Base-by-base conservation (phyloP, 2,329 filamentous ascomycete species). In the Botrytis tulipae region DNA sequence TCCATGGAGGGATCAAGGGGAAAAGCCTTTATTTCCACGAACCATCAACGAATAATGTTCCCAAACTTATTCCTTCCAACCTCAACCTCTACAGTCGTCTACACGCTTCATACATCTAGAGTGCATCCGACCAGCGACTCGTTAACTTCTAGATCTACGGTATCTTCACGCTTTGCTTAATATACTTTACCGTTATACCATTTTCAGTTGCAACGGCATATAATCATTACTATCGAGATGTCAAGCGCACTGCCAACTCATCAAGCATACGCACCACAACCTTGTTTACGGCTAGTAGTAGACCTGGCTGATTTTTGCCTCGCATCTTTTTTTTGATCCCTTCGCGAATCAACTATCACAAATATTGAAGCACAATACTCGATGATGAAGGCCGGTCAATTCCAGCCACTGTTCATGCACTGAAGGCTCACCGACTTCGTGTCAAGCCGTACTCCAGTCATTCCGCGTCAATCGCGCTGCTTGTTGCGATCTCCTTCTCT, bases 221-320 rank as follows among this genome's bases (percentile, higher is more conserved):
- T 83, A 83, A 83, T 60, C 82, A 85, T 83, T 82, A 82, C 81
- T 83, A 80, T 82, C 78, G 40, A 72, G 71, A 72, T 59, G 63
- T 69, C 77, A 85, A 85, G 87, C 72, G 71, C 71, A 73, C 67
- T 71, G 72, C 72, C 72, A 73, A 71, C 72, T 86, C 86, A 84
- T 86, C 84, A 85, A 87, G 84, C 84, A 87, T 72, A 72, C 62
- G 71, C 71, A 72, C 62, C 87, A 89, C 75, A 80, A 81, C 78
- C 78, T 79, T 78, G 78, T 82, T 80, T 75, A 76, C 78, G 78
- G 78, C 76, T 78, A 76, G 76, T 77, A 77, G 78, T 76, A 68
- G 51, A 29, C 63, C 76, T 77, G 76, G 74, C 76, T 77, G 76
- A 73, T 74, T 42, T 57, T 74, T 79, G 74, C 78, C 76, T 80